Evolutionary conservation across 495 filamentous ascomycete species (phyloP).

Genomic region (Astrothelium macrocarpum): DNA sequence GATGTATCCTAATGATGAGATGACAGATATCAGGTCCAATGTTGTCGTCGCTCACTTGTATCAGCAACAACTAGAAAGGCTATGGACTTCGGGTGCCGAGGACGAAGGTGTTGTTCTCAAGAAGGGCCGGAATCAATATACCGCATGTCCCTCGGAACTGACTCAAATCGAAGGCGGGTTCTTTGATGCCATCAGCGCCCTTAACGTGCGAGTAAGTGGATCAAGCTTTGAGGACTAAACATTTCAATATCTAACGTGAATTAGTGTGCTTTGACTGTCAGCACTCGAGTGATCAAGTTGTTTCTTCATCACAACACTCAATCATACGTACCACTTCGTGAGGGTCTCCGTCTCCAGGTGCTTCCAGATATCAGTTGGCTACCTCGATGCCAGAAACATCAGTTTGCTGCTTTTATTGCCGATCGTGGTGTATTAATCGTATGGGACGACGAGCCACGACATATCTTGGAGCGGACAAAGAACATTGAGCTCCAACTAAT

Average conservation of each 20-base stretch:
- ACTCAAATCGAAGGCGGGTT: conserved; percentile 39
- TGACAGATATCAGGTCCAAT: conserved; percentile 46
- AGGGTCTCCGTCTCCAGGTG: conserved; percentile 52
- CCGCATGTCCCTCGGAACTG: conserved; percentile 47
- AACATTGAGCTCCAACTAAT: conserved; percentile 45
- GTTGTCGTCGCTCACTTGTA: conserved; percentile 55
- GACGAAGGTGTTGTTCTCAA: conserved; percentile 55
- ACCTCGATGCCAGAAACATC: conserved; percentile 50
- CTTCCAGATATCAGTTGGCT: conserved; percentile 46
- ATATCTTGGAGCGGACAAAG: conserved; percentile 41
- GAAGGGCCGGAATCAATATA: conserved; percentile 43
- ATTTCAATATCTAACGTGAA: background rate
- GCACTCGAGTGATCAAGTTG: conserved; percentile 47
- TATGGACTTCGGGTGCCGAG: conserved; percentile 46
- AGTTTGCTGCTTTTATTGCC: conserved; percentile 58
- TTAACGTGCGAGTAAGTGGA: conserved; percentile 47
- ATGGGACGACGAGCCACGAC: conserved; percentile 57
- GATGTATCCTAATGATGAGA: conserved; percentile 37
- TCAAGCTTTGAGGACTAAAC: conserved; percentile 8
- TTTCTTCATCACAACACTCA: conserved; percentile 39
- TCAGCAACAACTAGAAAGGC: conserved; percentile 47
- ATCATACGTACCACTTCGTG: conserved; percentile 45
- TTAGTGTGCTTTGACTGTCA: conserved; percentile 51
- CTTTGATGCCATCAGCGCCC: conserved; percentile 39
- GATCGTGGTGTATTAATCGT: conserved; percentile 48